Evolutionary conservation across 257 asterid genomes (phyloP), one percentile per base, ranked within the genome.

Genomic region (Catharanthus roseus): DNA sequence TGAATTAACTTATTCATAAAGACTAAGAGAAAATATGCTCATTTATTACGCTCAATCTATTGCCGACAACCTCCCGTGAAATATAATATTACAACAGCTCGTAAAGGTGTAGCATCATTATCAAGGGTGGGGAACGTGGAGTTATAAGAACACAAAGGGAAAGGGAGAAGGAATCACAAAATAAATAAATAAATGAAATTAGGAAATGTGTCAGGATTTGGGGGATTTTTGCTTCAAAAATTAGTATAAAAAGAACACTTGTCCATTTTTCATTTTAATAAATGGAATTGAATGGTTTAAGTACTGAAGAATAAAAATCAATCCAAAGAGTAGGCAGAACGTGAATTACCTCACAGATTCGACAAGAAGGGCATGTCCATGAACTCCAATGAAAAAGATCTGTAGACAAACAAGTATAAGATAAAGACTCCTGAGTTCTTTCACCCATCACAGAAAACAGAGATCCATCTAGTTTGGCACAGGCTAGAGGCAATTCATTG

Each of bases 371-470:
- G 79, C 99, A 95, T 26, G 87, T 76, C 99, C 98, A 95, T 50
- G 97, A 90, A 83, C 96, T 92, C 99, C 98, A 95, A 80, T 91
- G 98, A 79, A 95, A 91, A 74, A 95, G 92, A 87, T 91, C 99
- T 95, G 89, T 19, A 75, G 64, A 65, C 23, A 78, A 78, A 67
- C 49, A 73, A 78, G 70, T 23, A 29, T 79, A 42, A 81, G 65
- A 15, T 61, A 28, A 50, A 67, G 44, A 77, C 68, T 39, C 65
- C 66, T 18, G 72, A 67, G 62, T 63, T 64, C 63, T 9, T 19
- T 39, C 44, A 33, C 3, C 23, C 28, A 26, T 51, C n/a, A 16
- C 45, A 55, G 33, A 24, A 19, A n/a, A 54, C n/a, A n/a, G 23
- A 64, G 13, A 33, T 3, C 15, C 4, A 34, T 62, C 44, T 34